Conservation (phyloP, 192 early-diverging fungal genomes). For the Linnemannia hyalina region DNA sequence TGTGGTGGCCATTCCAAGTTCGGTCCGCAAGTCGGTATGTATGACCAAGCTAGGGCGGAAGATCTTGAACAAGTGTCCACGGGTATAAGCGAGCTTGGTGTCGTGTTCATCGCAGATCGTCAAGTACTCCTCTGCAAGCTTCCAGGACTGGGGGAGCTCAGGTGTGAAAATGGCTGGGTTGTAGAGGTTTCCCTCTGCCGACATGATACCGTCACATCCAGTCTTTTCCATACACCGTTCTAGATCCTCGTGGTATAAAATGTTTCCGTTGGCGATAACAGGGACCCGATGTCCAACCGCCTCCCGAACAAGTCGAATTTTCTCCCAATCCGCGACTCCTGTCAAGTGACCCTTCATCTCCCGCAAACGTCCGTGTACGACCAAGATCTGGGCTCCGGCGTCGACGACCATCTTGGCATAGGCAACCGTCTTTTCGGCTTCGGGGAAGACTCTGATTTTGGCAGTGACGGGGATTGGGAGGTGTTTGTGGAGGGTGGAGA, state of each 20-base stretch:
- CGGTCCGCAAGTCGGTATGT: slow-evolving; percentile 84
- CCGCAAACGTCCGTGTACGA: slow-evolving; percentile 92
- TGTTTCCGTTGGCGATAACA: slow-evolving; percentile 98
- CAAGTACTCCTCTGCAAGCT: slow-evolving; percentile 90
- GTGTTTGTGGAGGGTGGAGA: slow-evolving; percentile 80
- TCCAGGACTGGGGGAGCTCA: slow-evolving; percentile 74
- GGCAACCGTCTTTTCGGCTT: slow-evolving; percentile 88
- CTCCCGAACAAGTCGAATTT: slow-evolving; percentile 88
- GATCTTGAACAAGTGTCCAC: slow-evolving; percentile 95
- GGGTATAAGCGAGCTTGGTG: slow-evolving; percentile 74
- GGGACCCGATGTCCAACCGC: slow-evolving; percentile 79
- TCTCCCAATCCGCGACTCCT: slow-evolving; percentile 95
- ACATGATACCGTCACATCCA: slow-evolving; percentile 94
- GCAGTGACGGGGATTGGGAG: slow-evolving; percentile 92
- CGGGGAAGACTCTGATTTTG: slow-evolving; percentile 94
- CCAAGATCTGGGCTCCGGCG: slow-evolving; percentile 92
- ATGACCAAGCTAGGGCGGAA: slow-evolving; percentile 79
- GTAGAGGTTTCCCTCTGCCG: slow-evolving; percentile 87
- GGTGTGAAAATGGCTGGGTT: slow-evolving; percentile 90
- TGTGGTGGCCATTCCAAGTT: slow-evolving; percentile 69
- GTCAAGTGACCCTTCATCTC: slow-evolving; percentile 98
- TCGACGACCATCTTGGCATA: slow-evolving; percentile 97
- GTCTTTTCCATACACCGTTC: slow-evolving; percentile 86
- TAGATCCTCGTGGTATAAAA: slow-evolving; percentile 93
- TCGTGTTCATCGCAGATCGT: slow-evolving; percentile 79